These are phyloP conservation scores for Wickerhamomyces bovis DNA, from an alignment of 805 yeast species.

Conservation along the genomic window DNA sequence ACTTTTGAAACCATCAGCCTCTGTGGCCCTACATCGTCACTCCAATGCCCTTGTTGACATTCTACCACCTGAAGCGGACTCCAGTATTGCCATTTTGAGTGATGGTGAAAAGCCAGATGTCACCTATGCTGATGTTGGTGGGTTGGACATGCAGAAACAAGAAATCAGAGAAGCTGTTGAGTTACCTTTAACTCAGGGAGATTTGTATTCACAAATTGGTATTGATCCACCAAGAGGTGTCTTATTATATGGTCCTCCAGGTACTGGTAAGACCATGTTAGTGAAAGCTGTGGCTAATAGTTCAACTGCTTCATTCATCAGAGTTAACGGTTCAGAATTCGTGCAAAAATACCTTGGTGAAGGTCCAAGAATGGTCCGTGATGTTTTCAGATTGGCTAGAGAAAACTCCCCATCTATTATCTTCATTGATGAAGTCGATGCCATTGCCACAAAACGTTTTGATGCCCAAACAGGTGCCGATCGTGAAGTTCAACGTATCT, in stretches of 20 bases:
- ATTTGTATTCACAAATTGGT: constrained; percentile 94
- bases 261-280: constrained; percentile 98
- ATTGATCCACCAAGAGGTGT: constrained; percentile 99
- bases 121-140: constrained; percentile 97
- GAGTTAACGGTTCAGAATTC: constrained; percentile 97
- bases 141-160: constrained; percentile 97
- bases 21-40: constrained; percentile 97
- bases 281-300: constrained; percentile 98
- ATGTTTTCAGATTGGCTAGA: constrained; percentile 93
- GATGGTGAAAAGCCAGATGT: constrained; percentile 91
- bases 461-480: constrained; percentile 99
- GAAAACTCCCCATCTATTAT: constrained; percentile 97
- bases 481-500: constrained; percentile 96
- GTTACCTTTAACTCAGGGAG: constrained; percentile 92
- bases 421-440: constrained; percentile 97
- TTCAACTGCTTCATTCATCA: constrained; percentile 90
- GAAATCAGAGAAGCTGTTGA: constrained; percentile 99
- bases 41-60: constrained; percentile 97
- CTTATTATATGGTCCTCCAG: constrained; percentile 97
- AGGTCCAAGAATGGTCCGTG: constrained; percentile 99
- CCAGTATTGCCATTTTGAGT: constrained; percentile 90
- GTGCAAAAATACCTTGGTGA: constrained; percentile 98
- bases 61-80: constrained; percentile 97
- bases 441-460: constrained; percentile 97
- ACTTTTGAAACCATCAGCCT: constrained; percentile 86